Evolutionary conservation across 2,329 filamentous ascomycete genomes (phyloP), one percentile per base, ranked within the genome.

Genomic region (Claviceps paspali): DNA sequence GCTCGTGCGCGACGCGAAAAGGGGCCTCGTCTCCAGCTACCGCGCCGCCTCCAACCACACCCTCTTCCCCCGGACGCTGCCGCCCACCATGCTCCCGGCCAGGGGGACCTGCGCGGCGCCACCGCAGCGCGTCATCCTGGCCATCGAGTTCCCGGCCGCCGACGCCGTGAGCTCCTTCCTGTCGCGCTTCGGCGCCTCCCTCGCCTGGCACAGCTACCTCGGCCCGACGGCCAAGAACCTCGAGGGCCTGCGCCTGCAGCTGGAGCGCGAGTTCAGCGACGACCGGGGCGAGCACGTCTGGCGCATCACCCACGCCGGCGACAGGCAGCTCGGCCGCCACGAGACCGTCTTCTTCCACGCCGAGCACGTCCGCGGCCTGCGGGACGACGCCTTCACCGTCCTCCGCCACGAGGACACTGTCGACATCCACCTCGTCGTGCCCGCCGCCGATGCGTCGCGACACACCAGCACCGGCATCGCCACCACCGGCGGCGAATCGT

Each of bases 1-100:
- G 17, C 48, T 59, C 17, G 41, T 53, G 10, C 51, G 72, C 62
- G 59, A 76, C 62, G 54, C 5, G 6, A 51, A 54, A 6, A 54
- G 50, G 70, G 51, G 39, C n/a, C 38, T 62, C 52, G 41, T 58
- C 6, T 55, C 49, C 18, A 50, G 48, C 22, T 60, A 55, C 42
- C 54, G 46, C 29, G 78, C 76, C 11, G 73, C 72, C 6, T 77
- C 76, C 1, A 93, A 93, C 49, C 79, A 87, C 54, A 88, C 81
- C 0, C 79, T 83, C 49, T 96, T 86, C 51, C 91, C 91, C 0
- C 96, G 88, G 88, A 96, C 91, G 0, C 63, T 98, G 0, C 88
- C 91, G 0, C 64, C 67, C 1, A 68, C 73, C 19, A 66, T 93
- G 47, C 68, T 95, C 3, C 85, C 87, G 0, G 59, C 63, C 8